phyloP scores from a whole-genome alignment of 306 rosid species.

The Canavalia gladiata region DNA sequence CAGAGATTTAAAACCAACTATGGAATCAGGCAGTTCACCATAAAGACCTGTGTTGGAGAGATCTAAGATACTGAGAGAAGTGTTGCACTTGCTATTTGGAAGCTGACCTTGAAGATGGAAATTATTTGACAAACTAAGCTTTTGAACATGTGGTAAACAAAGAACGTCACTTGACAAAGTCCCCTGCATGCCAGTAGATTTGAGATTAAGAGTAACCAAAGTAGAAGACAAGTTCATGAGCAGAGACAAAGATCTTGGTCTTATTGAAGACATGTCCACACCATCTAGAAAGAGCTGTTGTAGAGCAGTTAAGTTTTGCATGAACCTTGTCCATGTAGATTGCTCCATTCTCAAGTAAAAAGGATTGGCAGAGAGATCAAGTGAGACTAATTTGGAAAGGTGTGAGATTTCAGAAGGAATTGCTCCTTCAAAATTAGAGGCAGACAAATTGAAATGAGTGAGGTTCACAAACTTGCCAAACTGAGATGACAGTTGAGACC shows the following conservation, averaged over 20 bases:
- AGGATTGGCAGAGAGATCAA: background rate
- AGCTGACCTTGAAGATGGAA: background rate
- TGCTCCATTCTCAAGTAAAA: background rate
- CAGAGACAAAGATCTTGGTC: too few species aligned
- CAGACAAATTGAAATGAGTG: background rate
- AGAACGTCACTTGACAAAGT: background rate
- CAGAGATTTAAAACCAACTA: too few species aligned
- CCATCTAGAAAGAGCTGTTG: background rate
- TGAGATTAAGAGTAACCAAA: slow-evolving; percentile 26
- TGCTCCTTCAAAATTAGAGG: background rate
- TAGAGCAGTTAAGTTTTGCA: background rate
- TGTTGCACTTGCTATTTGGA: background rate
- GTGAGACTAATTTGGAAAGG: slow-evolving; percentile 8
- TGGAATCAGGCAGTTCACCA: too few species aligned
- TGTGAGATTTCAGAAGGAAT: slow-evolving; percentile 13
- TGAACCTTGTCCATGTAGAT: background rate
- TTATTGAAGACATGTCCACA: background rate
- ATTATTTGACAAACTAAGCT: background rate
- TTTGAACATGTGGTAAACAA: background rate
- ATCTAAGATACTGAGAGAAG: background rate
- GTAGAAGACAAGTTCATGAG: slow-evolving; percentile 20
- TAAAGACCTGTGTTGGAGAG: background rate
- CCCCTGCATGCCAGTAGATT: background rate
- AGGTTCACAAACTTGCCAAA: background rate
- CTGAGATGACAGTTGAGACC: background rate